Percentiles rank a stretch among this genome's conserved stretches.
Conservation (phyloP, 352 stramenopile genomes). For the Phytophthora idaei region DNA sequence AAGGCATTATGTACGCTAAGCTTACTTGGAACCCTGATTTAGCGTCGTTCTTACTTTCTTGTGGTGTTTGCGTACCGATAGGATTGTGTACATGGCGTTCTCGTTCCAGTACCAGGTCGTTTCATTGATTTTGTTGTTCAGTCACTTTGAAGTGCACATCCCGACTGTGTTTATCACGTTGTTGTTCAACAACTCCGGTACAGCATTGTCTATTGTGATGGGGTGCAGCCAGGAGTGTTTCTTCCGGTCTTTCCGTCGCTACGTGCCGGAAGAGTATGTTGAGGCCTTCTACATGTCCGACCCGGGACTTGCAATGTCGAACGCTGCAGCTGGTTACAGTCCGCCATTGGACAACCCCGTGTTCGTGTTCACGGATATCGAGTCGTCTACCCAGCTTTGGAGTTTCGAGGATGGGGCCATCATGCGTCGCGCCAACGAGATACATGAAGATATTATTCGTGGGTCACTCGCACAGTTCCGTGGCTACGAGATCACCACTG, state of each 20-base stretch:
- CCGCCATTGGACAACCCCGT: slow-evolving; percentile 50
- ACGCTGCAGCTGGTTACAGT: slow-evolving; percentile 28
- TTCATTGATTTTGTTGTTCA: slow-evolving; percentile 50
- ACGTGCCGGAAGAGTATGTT: slow-evolving; percentile 54
- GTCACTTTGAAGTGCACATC: slow-evolving; percentile 37
- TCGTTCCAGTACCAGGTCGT: slow-evolving; percentile 56
- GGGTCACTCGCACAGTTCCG: slow-evolving; percentile 41
- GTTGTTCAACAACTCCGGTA: slow-evolving; percentile 54
- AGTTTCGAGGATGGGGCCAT: slow-evolving; percentile 35
- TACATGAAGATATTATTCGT: slow-evolving; percentile 62
- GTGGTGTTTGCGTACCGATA: slow-evolving; percentile 5
- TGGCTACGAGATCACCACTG: slow-evolving; percentile 69
- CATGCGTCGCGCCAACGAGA: slow-evolving; percentile 55
- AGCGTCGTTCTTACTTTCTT: no score
- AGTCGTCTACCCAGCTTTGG: slow-evolving; percentile 63
- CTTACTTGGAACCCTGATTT: neutral
- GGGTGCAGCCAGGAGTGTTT: slow-evolving; percentile 59
- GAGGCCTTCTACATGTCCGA: slow-evolving; percentile 53
- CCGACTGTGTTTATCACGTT: slow-evolving; percentile 40
- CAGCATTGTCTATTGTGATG: slow-evolving; percentile 48
- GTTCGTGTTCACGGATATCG: slow-evolving; percentile 76
- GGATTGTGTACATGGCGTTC: slow-evolving; percentile 53
- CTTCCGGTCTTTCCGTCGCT: slow-evolving; percentile 39
- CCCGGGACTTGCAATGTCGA: slow-evolving; percentile 36
- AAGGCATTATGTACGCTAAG: slow-evolving; percentile 58